These are phyloP conservation scores for Chytriomyces sp. DNA, from an alignment of 192 early-diverging fungal genomes.

Conservation along the genomic window DNA sequence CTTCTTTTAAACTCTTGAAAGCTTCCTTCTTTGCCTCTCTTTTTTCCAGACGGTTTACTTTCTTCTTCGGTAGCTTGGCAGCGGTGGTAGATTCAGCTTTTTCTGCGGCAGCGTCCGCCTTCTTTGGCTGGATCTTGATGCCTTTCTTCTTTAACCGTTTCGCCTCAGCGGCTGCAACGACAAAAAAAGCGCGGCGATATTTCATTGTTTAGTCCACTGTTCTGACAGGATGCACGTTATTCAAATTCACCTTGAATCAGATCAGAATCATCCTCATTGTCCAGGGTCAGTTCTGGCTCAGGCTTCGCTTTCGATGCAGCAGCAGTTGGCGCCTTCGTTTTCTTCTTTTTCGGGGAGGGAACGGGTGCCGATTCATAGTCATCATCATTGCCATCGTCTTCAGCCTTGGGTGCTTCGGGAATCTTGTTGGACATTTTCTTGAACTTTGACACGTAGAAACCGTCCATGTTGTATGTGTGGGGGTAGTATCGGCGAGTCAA, in stretches of 20 bases:
- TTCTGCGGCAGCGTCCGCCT: conserved; percentile 8
- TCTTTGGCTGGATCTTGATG: conserved; percentile 36
- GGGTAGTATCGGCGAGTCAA: conserved; percentile 93
- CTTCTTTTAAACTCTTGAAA: conserved; percentile 36
- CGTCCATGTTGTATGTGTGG: conserved; percentile 99
- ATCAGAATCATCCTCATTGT: conserved; percentile 67
- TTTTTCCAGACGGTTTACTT: conserved; percentile 38
- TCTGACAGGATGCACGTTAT: too few relatives aligned
- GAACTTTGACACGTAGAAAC: conserved; percentile 98
- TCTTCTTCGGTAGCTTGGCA: conserved; percentile 27
- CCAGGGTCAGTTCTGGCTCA: conserved; percentile 45
- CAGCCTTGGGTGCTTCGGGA: conserved; percentile 35
- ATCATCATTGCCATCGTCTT: conserved; percentile 10
- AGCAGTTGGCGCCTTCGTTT: conserved; percentile 19
- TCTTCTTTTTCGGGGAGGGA: conserved; percentile 47
- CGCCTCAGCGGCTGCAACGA: conserved; percentile 34
- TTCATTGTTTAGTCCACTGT: too few relatives aligned
- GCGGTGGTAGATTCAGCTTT: background rate
- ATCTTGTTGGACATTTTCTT: conserved; percentile 93
- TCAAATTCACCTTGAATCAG: conserved; percentile 54
- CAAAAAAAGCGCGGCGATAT: too few relatives aligned
- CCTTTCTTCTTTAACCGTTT: conserved; percentile 54
- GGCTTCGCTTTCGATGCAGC: conserved; percentile 3
- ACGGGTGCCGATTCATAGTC: conserved; percentile 30
- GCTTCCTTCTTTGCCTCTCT: conserved; percentile 46